A percentile compares a stretch with the other conserved stretches of the same genome.
phyloP scores from a whole-genome alignment of 805 yeast species.

The Pichia kluyveri region DNA sequence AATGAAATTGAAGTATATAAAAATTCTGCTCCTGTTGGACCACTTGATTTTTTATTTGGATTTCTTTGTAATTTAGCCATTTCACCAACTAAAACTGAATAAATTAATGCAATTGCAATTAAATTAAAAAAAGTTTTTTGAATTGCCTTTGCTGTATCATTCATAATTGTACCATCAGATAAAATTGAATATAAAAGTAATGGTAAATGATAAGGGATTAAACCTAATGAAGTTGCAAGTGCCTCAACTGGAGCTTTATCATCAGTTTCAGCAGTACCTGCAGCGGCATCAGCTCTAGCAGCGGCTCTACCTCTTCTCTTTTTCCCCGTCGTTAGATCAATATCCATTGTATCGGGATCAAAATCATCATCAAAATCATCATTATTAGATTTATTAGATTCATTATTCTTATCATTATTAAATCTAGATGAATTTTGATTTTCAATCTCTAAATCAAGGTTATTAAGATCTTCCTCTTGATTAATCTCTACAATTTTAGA shows the following conservation, averaged over 20 bases:
- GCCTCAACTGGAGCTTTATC: neutral
- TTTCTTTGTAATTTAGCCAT: constrained; percentile 19
- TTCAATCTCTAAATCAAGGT: too few species aligned
- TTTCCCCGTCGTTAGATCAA: constrained; percentile 12
- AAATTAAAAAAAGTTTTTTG: constrained; percentile 10
- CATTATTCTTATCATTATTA: neutral
- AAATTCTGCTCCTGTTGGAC: constrained; percentile 12
- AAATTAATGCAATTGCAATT: constrained; percentile 7
- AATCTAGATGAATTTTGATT: too few species aligned
- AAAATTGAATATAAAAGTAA: constrained; percentile 21
- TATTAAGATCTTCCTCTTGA: constrained; percentile 1
- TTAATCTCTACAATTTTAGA: constrained; percentile 8
- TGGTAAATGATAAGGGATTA: constrained; percentile 26
- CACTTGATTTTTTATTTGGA: constrained; percentile 6
- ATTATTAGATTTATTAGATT: neutral
- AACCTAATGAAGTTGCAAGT: constrained; percentile 8
- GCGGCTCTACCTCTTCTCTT: constrained; percentile 2
- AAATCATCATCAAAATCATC: constrained; percentile 3
- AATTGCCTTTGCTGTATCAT: constrained; percentile 15
- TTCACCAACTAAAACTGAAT: constrained; percentile 14
- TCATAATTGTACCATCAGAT: constrained; percentile 25
- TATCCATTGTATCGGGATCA: constrained; percentile 10
- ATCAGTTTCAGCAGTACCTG: neutral
- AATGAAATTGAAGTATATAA: constrained; percentile 9
- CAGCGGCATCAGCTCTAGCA: neutral